Percentiles rank a stretch among this genome's conserved stretches.
Evolutionary conservation across 805 yeast species (phyloP).

Genomic region (Yamadazyma takamatsuzukensis): DNA sequence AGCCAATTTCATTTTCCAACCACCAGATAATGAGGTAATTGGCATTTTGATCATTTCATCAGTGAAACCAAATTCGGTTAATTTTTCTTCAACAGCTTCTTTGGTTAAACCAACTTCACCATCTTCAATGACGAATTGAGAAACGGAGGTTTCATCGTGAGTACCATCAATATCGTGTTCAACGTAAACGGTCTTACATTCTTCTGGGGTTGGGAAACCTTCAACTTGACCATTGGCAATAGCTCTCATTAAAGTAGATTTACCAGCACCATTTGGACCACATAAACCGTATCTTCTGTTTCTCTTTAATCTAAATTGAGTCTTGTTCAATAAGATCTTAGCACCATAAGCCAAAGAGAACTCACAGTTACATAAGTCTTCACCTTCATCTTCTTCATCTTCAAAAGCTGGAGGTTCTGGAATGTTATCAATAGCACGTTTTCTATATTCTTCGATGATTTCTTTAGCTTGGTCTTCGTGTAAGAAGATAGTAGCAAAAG

Average conservation of each 20-base stretch:
- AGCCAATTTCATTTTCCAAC: slow-evolving; percentile 99
- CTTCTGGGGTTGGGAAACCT: slow-evolving; percentile 99
- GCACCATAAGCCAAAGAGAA: slow-evolving; percentile 99
- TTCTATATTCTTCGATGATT: slow-evolving; percentile 86
- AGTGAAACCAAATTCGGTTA: slow-evolving; percentile 88
- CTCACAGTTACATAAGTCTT: slow-evolving; percentile 99
- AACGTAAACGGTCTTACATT: slow-evolving; percentile 98
- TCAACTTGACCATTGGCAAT: slow-evolving; percentile 98
- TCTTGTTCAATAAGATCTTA: slow-evolving; percentile 98
- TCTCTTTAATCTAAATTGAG: slow-evolving; percentile 98
- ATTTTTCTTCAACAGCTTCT: slow-evolving; percentile 69
- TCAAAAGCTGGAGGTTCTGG: slow-evolving; percentile 95
- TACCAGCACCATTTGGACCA: slow-evolving; percentile 57
- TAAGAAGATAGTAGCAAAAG: slow-evolving; percentile 93
- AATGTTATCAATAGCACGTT: slow-evolving; percentile 95
- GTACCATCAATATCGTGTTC: slow-evolving; percentile 99
- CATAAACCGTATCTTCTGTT: slow-evolving; percentile 98
- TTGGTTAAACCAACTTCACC: slow-evolving; percentile 69
- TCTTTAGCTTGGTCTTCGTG: slow-evolving; percentile 91
- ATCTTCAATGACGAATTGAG: slow-evolving; percentile 85
- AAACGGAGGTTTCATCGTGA: slow-evolving; percentile 92
- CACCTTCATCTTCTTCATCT: slow-evolving; percentile 98
- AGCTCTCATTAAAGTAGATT: slow-evolving; percentile 81
- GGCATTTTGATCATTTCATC: slow-evolving; percentile 93
- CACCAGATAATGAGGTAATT: slow-evolving; percentile 97